Evolutionary conservation across 2,329 filamentous ascomycete genomes (phyloP), one percentile per base, ranked within the genome.

Genomic region (Chaetoscypha palmicola): DNA sequence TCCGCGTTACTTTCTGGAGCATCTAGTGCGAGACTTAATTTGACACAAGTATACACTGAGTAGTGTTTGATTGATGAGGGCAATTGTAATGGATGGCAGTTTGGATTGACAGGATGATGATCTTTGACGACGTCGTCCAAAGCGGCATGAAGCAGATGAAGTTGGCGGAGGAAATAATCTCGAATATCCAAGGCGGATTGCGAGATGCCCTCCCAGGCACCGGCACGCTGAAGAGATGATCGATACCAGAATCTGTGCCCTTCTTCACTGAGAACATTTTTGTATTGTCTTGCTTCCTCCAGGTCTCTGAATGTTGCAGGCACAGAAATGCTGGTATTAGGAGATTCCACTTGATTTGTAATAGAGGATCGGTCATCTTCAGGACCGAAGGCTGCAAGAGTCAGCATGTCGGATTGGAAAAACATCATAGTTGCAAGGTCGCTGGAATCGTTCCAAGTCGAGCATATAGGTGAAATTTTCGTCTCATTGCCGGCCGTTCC

Each of bases 311-410:
- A 63, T 1, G 65, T 68, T n/a, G 72, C 60, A 7, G 68, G 69
- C 20, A 34, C 21, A 7, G 39, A 34, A 47, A 80, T 72, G 19
- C n/a, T 28, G 7, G 79, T 74, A 40, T 70, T 76, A 0, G 75
- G 75, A 17, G 75, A 67, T 1, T 74, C 74, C 44, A 79, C 79
- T 54, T 80, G 75, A 52, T 80, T 79, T 30, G 75, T 75, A 72
- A 80, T 73, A 54, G 79, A 76, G 50, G 80, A 79, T 0, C 76
- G 78, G 53, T 79, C 79, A 34, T 77, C 77, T 56, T 79, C 42
- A 26, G 48, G 40, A 8, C 55, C 52, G 30, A 49, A 51, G 11
- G 46, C 36, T 11, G 31, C 47, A 7, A 53, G 32, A 4, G 49
- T 48, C 38, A 54, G 76, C 32, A 80, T 76, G 4, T 76, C 76